Percentiles rank a stretch among this genome's conserved stretches.
These are phyloP conservation scores for Coemansia furcata DNA, from an alignment of 192 early-diverging fungal species.

Conservation along the genomic window DNA sequence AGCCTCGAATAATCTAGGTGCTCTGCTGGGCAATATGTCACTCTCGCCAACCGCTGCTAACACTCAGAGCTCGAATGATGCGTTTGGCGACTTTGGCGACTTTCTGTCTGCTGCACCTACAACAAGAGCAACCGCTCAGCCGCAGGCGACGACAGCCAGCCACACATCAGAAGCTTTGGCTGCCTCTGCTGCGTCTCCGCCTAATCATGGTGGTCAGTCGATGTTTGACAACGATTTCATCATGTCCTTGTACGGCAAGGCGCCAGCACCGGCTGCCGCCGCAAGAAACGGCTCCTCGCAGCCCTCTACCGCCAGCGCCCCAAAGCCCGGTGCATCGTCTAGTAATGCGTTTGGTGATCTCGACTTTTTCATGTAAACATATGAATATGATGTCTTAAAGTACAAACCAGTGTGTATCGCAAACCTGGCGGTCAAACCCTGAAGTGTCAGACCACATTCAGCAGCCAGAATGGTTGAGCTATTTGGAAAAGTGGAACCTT, in stretches of 20 bases:
- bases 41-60: slow-evolving; percentile 8
- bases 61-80: slow-evolving; percentile 21
- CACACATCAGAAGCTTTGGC: not conserved
- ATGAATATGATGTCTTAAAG: too few relatives aligned
- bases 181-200: slow-evolving; percentile 3
- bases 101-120: slow-evolving; percentile 33
- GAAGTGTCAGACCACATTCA: too few relatives aligned
- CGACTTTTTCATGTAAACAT: slow-evolving; percentile 25
- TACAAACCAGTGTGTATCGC: too few relatives aligned
- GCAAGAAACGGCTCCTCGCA: not conserved
- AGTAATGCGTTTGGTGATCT: slow-evolving; percentile 23
- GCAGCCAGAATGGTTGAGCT: too few relatives aligned
- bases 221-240: slow-evolving; percentile 50
- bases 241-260: slow-evolving; percentile 51
- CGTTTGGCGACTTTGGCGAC: slow-evolving; percentile 56
- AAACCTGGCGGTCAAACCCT: too few relatives aligned
- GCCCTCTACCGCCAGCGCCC: slow-evolving; percentile 2
- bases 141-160: not conserved
- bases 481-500: too few relatives aligned
- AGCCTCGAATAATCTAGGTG: slow-evolving; percentile 7
- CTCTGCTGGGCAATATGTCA: slow-evolving; percentile 38
- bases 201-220: slow-evolving; percentile 16
- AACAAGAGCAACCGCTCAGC: not conserved
- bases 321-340: slow-evolving; percentile 5
- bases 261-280: not conserved